Evolutionary conservation across 2,329 filamentous ascomycete species (phyloP), one percentile per base, ranked within the genome.

Genomic region (Penicillium sp.): DNA sequence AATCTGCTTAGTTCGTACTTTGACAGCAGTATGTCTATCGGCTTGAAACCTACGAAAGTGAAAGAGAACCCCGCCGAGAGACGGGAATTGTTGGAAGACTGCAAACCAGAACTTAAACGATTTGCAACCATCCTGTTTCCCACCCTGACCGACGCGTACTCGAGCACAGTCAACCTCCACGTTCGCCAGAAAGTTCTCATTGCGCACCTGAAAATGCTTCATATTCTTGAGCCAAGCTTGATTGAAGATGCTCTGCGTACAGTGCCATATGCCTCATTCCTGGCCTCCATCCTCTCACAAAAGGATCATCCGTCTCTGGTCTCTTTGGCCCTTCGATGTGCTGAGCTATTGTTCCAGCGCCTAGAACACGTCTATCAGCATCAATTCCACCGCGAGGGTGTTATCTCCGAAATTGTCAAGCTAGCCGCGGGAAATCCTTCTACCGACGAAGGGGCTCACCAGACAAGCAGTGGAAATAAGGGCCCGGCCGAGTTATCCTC

Each of bases 201-300:
- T 20, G 94, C 93, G n/a, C 94, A 99, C 68, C 79, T 97, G 43
- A 97, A 97, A 77, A 97, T 99, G 91, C 82, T 99, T 9, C 96
- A 92, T 12, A 96, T 97, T 62, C 77, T 99, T n/a, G 91, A 97
- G 64, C 86, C 85, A 42, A 81, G 83, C 35, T 91, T 99, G 49
- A 82, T 99, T 4, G 83, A 90, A 58, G 93, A 97, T 65, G 89
- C 93, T 8, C 77, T 99, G 27, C 88, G 88, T 25, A 85, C 90
- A 15, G 92, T 99, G 1, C 90, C 94, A 0, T 99, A 97, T 73
- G 92, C 94, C 2, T 99, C 95, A 0, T 97, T 96, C 71, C 77
- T 99, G 27, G 94, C 94, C 2, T 92, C 93, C 0, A 99, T 99
- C 57, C 79, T 99, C 18, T 96, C 93, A 0, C 94, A 99, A 67